A percentile compares a stretch with the other conserved stretches of the same genome.
Conservation (phyloP, 2,329 filamentous ascomycete genomes). For the Ophiocordyceps unilateralis region DNA sequence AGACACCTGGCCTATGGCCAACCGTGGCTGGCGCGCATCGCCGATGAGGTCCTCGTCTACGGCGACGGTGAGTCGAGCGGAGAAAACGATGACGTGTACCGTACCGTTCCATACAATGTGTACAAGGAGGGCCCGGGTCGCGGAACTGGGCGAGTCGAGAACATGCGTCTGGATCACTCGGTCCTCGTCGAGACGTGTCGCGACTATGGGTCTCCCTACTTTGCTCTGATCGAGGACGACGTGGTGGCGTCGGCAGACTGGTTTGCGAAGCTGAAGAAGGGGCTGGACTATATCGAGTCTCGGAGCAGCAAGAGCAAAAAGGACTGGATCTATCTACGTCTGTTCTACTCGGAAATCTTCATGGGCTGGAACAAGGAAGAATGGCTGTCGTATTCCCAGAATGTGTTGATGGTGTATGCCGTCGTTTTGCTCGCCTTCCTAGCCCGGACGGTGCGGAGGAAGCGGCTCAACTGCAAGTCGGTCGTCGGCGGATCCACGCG, state of each 20-base stretch:
- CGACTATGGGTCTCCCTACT: conserved; percentile 12
- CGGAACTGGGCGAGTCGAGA: conserved; percentile 13
- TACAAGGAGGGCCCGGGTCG: conserved; percentile 6
- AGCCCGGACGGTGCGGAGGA: background rate
- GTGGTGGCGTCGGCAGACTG: conserved; percentile 17
- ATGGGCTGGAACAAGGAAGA: conserved; percentile 22
- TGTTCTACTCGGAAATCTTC: conserved; percentile 20
- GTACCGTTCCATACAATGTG: conserved; percentile 9
- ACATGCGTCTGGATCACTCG: conserved; percentile 17
- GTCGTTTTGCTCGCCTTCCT: conserved; percentile 7
- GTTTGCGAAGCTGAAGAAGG: conserved; percentile 12
- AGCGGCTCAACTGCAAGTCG: conserved; percentile 1
- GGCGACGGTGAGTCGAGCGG: conserved; percentile 1
- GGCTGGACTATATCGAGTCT: conserved; percentile 12
- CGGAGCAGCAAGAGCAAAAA: conserved; percentile 2
- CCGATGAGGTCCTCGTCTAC: conserved; percentile 18
- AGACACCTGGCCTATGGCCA: conserved; percentile 14
- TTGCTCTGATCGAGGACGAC: conserved; percentile 21
- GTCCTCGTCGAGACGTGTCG: conserved; percentile 15
- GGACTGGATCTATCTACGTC: conserved; percentile 19
- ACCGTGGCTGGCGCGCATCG: conserved; percentile 13
- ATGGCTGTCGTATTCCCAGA: conserved; percentile 11
- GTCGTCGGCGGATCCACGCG: background rate
- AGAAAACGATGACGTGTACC: conserved; percentile 2
- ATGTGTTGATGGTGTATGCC: conserved; percentile 11